These are phyloP conservation scores for Lantana camara DNA, from an alignment of 257 asterid species.

Conservation along the genomic window DNA sequence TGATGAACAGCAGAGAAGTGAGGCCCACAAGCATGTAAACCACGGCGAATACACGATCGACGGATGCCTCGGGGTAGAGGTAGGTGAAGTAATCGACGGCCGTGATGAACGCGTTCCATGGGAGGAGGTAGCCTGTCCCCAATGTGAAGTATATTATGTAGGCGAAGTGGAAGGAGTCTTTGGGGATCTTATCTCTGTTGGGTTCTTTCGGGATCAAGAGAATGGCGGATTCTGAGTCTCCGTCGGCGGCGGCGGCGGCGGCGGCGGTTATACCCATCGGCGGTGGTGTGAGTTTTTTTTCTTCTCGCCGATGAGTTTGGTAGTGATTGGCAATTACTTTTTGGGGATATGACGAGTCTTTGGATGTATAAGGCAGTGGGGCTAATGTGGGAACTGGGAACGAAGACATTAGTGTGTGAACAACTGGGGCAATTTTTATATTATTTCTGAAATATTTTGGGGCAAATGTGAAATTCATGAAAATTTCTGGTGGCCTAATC, in stretches of 20 bases:
- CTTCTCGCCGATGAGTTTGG: background rate
- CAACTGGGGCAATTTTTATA: too few relatives aligned
- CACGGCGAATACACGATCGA: slow-evolving; percentile 72
- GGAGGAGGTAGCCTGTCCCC: slow-evolving; percentile 82
- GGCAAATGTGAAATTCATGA: slow-evolving; percentile 12
- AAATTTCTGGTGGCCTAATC: too few relatives aligned
- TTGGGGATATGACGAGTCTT: background rate
- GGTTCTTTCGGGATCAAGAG: slow-evolving; percentile 39
- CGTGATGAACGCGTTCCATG: slow-evolving; percentile 98
- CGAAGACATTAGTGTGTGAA: too few relatives aligned
- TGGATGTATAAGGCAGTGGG: slow-evolving; percentile 14
- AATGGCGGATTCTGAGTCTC: slow-evolving; percentile 52
- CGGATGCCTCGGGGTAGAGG: slow-evolving; percentile 82
- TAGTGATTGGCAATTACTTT: background rate
- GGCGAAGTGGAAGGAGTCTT: slow-evolving; percentile 75
- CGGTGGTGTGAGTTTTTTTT: slow-evolving; percentile 6
- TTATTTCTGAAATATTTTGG: too few relatives aligned
- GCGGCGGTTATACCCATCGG: slow-evolving; percentile 42
- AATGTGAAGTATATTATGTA: slow-evolving; percentile 81
- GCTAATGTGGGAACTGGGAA: too few relatives aligned
- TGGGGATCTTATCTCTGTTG: slow-evolving; percentile 47
- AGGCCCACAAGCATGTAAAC: slow-evolving; percentile 75
- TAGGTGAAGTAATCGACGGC: slow-evolving; percentile 92
- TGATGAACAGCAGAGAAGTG: slow-evolving; percentile 42
- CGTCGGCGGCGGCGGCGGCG: slow-evolving; percentile 24